Evolutionary conservation across 1,284 basidiomycete genomes (phyloP), one percentile per base, ranked within the genome.

Genomic region (Farysia itapuensis): DNA sequence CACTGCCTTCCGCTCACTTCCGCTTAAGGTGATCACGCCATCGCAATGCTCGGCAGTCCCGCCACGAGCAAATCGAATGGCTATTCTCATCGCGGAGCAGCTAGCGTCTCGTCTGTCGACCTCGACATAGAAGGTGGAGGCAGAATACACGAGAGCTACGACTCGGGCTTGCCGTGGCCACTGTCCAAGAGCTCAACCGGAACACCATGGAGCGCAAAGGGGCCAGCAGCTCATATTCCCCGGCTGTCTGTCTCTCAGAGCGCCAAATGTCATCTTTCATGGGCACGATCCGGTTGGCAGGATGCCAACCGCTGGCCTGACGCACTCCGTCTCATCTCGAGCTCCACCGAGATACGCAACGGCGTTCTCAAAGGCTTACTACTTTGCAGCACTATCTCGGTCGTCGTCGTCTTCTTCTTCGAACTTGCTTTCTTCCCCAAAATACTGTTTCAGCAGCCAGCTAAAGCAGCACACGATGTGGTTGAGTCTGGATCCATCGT

Each of bases 341-440:
- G 61, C 30, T 74, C 71, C 8, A 36, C 45, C 21, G 64, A 58
- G 19, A 52, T 75, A 15, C 65, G 70, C 20, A 49, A 47, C 24
- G 58, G 64, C 28, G 51, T 76, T 5, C 15, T 73, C 25, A 76
- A 76, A 24, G 74, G 74, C 9, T 40, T 74, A 16, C 22, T 67
- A 14, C 61, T 76, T 22, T 69, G 72, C 35, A 47, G 65, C 4
- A 50, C 58, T 20, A 56, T 76, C 39, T 44, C 61, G 12, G 60
- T 50, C 12, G 11, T 67, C 26, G 65, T 75, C 20, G 70, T 72
- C 43, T 67, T 74, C 36, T 67, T 70, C 48, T 67, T 72, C 48
- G 67, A 73, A 39, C 35, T 75, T n/a, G 61, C 72, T 14, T 58
- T 75, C 25, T 54, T 76, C 13, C 74, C 74, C 7, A 57, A 39